phyloP scores from a whole-genome alignment of 768 basidiomycete genomes.

The Kondoa subrosea region DNA sequence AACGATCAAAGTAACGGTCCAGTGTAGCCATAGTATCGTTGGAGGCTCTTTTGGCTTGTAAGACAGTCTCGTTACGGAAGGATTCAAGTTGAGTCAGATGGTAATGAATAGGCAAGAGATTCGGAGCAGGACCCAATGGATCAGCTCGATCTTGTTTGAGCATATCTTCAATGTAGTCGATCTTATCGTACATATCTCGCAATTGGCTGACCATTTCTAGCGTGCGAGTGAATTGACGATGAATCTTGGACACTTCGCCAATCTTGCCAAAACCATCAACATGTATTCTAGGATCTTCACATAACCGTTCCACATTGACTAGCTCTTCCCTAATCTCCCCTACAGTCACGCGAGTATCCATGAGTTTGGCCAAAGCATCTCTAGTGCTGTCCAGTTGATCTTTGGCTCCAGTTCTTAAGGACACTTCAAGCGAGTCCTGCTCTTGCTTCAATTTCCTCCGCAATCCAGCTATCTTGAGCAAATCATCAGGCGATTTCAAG shows the following conservation, averaged over 20 bases:
- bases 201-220: slow-evolving; percentile 91
- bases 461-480: slow-evolving; percentile 15
- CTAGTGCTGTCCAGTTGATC: slow-evolving; percentile 81
- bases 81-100: slow-evolving; percentile 79
- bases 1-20: slow-evolving; percentile 55
- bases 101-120: slow-evolving; percentile 76
- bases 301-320: slow-evolving; percentile 57
- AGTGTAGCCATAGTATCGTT: slow-evolving; percentile 31
- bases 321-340: slow-evolving; percentile 74
- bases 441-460: slow-evolving; percentile 11
- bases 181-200: slow-evolving; percentile 72
- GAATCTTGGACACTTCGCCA: slow-evolving; percentile 83
- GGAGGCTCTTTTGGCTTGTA: slow-evolving; percentile 69
- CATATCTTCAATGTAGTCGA: slow-evolving; percentile 61
- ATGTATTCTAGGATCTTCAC: slow-evolving; percentile 53
- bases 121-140: slow-evolving; percentile 69
- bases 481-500: slow-evolving; percentile 14
- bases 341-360: slow-evolving; percentile 58
- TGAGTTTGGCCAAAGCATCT: slow-evolving; percentile 52
- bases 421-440: slow-evolving; percentile 17
- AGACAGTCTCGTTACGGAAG: slow-evolving; percentile 88
- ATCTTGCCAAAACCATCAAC: slow-evolving; percentile 90
- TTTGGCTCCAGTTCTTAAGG: slow-evolving; percentile 43
- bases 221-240: slow-evolving; percentile 83
- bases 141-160: slow-evolving; percentile 56